These are phyloP conservation scores for Cymbopogon flexuosus DNA, from an alignment of 202 grass and related monocot genomes.

Conservation along the genomic window DNA sequence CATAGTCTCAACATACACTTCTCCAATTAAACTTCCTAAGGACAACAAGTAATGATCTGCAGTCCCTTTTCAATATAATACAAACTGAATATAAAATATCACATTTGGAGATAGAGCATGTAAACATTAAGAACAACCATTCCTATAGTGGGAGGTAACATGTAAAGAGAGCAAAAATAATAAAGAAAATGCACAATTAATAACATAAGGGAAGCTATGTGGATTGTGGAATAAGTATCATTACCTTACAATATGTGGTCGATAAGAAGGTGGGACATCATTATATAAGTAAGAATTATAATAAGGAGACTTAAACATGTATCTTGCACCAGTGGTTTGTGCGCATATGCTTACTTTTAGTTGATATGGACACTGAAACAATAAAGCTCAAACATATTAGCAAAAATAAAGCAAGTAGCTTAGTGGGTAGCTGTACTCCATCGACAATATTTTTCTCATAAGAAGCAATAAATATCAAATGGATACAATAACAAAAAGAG, in stretches of 20 bases:
- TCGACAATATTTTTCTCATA: not conserved
- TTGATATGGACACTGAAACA: slow-evolving; percentile 56
- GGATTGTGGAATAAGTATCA: not conserved
- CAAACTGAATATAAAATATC: slow-evolving; percentile 22
- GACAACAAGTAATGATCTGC: not conserved
- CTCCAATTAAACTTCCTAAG: not conserved
- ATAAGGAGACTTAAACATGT: slow-evolving; percentile 50
- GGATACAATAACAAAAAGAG: slow-evolving; percentile 27
- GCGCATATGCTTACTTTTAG: slow-evolving; percentile 58
- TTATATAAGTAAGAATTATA: slow-evolving; percentile 69
- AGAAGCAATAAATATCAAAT: not conserved
- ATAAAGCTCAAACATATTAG: slow-evolving; percentile 30
- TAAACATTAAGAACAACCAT: not conserved
- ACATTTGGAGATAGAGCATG: not conserved
- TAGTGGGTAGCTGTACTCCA: not conserved
- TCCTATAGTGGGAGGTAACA: slow-evolving; percentile 3
- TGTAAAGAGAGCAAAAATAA: slow-evolving; percentile 5
- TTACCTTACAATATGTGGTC: slow-evolving; percentile 62
- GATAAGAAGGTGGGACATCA: slow-evolving; percentile 45
- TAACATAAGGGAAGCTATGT: slow-evolving; percentile 26
- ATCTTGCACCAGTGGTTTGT: slow-evolving; percentile 58
- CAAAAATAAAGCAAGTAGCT: slow-evolving; percentile 1
- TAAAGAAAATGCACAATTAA: not conserved
- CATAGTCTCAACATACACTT: not conserved
- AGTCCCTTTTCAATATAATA: not conserved